Base-by-base conservation (phyloP, 495 filamentous ascomycete genomes). In the Penicillium macrosclerotiorum region DNA sequence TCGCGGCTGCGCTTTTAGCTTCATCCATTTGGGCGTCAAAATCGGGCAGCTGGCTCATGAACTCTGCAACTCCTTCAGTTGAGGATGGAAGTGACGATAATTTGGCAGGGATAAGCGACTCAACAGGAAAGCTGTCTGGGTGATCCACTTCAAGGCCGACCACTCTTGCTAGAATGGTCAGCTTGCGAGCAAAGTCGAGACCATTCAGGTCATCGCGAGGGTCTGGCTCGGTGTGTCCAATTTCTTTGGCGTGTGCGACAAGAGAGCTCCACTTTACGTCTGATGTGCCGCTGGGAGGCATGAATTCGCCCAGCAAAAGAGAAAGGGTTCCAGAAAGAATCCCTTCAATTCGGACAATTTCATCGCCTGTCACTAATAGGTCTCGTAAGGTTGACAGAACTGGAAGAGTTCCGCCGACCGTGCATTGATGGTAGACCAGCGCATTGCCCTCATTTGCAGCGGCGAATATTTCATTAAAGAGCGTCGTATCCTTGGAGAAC, bases 151-250 rank as follows among this genome's bases (percentile, higher is more conserved):
- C 62, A 36, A 97, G 63, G 0, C 92, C 92, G 1, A 78, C 80
- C 11, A 95, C 59, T 3, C 92, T 77, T n/a, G 90, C 92, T 16
- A 95, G 75, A 39, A 96, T 96, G 8, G 90, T 95, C 47, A 96
- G 72, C 64, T 97, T 97, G 8, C 92, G 76, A 20, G 92, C 92
- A 22, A 97, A 90, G 63, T 97, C 92, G 52, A 94, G 74, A 5
- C 92, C 92, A 64, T 97, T 96, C 51, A 97, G 73, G 54, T 96
- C 92, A 63, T 96, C 92, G 18, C 92, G 76, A 29, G 92, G 92
- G 60, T 96, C 92, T 2, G 91, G 91, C 69, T 97, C 92, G 1
- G 91, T 97, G 65, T 89, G 95, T 7, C 92, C 92, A n/a, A 89
- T 69, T 27, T 89, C 83, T 68, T 91, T 89, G 13, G 91, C 92